phyloP scores from a whole-genome alignment of 495 filamentous ascomycete species.

The Aspergillus nanangensis region DNA sequence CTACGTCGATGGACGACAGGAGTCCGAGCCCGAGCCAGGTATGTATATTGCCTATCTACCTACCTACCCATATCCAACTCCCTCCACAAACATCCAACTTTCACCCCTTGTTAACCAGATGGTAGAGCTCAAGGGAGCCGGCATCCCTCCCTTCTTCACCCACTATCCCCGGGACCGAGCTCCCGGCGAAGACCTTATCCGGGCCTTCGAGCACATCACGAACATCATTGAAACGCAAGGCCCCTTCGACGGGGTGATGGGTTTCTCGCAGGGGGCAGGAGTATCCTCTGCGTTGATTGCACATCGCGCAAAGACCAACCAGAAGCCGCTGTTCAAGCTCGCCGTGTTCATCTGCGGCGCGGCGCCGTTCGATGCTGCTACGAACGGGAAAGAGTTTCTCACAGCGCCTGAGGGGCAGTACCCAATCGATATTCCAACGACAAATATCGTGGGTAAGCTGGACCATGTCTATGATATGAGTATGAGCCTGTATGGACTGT shows the following conservation, averaged over 20 bases:
- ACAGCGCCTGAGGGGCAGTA: slow-evolving; percentile 12
- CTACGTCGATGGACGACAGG: slow-evolving; percentile 29
- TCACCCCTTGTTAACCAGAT: too few species aligned
- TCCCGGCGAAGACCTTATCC: slow-evolving; percentile 22
- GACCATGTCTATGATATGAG: slow-evolving; percentile 27
- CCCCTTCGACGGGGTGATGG: slow-evolving; percentile 45
- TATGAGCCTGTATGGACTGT: slow-evolving; percentile 28
- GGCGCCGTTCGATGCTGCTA: slow-evolving; percentile 24
- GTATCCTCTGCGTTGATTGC: slow-evolving; percentile 32
- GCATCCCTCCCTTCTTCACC: slow-evolving; percentile 35
- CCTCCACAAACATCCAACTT: neutral
- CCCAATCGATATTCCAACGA: slow-evolving; percentile 32
- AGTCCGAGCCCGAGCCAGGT: slow-evolving; percentile 27
- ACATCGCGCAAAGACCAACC: slow-evolving; percentile 28
- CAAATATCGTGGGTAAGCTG: slow-evolving; percentile 34
- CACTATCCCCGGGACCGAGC: slow-evolving; percentile 26
- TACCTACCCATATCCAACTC: neutral
- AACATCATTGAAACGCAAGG: slow-evolving; percentile 29
- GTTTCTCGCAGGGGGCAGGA: slow-evolving; percentile 42
- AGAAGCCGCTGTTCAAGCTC: slow-evolving; percentile 28
- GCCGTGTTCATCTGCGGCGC: slow-evolving; percentile 40
- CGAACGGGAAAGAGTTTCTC: slow-evolving; percentile 14
- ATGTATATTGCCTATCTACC: slow-evolving; percentile 1
- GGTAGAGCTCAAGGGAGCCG: slow-evolving; percentile 31
- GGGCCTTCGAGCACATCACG: slow-evolving; percentile 29